Conservation (phyloP, 352 stramenopile species). For the Phytopythium oedochilum region DNA sequence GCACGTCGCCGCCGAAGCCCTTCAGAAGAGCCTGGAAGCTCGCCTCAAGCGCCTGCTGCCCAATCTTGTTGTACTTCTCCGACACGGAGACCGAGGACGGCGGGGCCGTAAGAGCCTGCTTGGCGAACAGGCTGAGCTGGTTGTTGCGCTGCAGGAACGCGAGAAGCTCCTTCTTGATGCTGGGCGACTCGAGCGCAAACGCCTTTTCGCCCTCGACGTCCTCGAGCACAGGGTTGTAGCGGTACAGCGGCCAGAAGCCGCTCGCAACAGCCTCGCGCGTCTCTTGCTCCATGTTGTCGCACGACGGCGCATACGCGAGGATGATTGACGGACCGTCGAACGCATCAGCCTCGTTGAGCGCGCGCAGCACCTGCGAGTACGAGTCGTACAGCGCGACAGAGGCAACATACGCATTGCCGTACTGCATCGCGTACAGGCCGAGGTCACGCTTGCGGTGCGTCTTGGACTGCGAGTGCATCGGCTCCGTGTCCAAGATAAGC, state of each 20-base stretch:
- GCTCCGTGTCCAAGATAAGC: slow-evolving; percentile 73
- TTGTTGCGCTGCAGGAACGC: slow-evolving; percentile 88
- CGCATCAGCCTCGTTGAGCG: slow-evolving; percentile 88
- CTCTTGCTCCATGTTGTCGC: slow-evolving; percentile 86
- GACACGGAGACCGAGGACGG: slow-evolving; percentile 29
- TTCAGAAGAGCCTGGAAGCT: slow-evolving; percentile 79
- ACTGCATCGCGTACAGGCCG: slow-evolving; percentile 92
- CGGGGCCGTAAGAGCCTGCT: slow-evolving; percentile 51
- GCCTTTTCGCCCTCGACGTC: slow-evolving; percentile 80
- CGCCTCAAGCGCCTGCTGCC: slow-evolving; percentile 77
- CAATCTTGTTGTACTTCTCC: slow-evolving; percentile 74
- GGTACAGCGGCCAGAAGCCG: slow-evolving; percentile 92
- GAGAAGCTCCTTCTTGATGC: slow-evolving; percentile 88
- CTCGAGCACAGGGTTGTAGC: slow-evolving; percentile 84
- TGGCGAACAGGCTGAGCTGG: slow-evolving; percentile 87
- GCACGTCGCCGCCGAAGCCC: slow-evolving; percentile 41
- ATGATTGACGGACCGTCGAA: slow-evolving; percentile 90
- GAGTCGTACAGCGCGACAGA: slow-evolving; percentile 89
- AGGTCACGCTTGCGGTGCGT: slow-evolving; percentile 89
- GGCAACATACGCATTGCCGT: slow-evolving; percentile 91
- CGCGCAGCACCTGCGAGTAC: slow-evolving; percentile 82
- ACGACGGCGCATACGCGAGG: slow-evolving; percentile 83
- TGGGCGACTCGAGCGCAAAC: slow-evolving; percentile 89
- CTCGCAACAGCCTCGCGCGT: slow-evolving; percentile 81
- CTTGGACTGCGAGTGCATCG: slow-evolving; percentile 53